phyloP scores from a whole-genome alignment of 805 yeast species.

The Myxozyma neglecta region DNA sequence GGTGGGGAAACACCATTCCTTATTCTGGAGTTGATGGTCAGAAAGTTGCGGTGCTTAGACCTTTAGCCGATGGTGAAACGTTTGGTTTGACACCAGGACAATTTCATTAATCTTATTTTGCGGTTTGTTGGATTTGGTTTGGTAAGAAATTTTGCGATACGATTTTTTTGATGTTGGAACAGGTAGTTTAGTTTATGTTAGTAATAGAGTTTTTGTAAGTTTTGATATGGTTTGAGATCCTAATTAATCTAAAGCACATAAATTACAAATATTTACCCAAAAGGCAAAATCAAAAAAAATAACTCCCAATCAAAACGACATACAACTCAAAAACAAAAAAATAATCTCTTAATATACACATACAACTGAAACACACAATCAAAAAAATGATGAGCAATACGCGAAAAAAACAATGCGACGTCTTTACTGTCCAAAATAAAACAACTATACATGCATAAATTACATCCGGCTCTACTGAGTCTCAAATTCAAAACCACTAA shows the following conservation, averaged over 20 bases:
- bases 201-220: background rate
- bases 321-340: background rate
- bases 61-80: conserved; percentile 36
- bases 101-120: background rate
- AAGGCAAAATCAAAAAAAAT: background rate
- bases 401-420: background rate
- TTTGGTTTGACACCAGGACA: conserved; percentile 42
- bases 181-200: background rate
- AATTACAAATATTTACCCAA: background rate
- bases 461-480: background rate
- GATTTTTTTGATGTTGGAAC: background rate
- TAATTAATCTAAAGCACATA: background rate
- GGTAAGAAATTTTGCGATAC: background rate
- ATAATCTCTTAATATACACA: background rate
- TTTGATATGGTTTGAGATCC: background rate
- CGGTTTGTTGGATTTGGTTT: background rate
- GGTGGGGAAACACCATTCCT: conserved; percentile 64
- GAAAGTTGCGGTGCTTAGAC: conserved; percentile 22
- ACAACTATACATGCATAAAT: background rate
- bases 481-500: background rate
- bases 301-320: background rate
- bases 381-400: background rate
- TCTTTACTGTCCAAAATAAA: background rate
- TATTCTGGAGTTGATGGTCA: conserved; percentile 24
- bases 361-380: background rate